phyloP scores from a whole-genome alignment of 176 grass and related monocot species.

The Guadua angustifolia region DNA sequence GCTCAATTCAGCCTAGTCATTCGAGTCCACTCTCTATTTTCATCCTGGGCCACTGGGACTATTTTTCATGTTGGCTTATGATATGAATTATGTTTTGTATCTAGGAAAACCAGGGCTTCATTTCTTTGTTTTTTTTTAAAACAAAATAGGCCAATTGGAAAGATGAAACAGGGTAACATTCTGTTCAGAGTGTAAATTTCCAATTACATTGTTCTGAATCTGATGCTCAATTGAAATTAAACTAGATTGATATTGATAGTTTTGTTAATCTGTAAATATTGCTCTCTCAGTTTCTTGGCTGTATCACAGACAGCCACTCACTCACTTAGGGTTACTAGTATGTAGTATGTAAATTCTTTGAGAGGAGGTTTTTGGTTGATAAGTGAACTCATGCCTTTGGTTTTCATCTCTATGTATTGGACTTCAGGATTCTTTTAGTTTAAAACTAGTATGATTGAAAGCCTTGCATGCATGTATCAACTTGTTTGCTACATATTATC shows the following conservation, averaged over 20 bases:
- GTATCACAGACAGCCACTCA: not conserved
- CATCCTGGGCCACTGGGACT: too few species aligned
- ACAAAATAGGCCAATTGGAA: not conserved
- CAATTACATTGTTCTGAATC: not conserved
- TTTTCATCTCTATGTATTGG: not conserved
- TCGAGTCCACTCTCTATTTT: too few species aligned
- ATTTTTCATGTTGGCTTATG: not conserved
- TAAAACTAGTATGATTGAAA: not conserved
- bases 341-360: not conserved
- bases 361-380: not conserved
- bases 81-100: not conserved
- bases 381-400: not conserved
- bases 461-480: not conserved
- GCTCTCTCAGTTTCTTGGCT: not conserved
- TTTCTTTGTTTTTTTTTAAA: not conserved
- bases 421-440: not conserved
- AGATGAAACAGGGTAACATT: not conserved
- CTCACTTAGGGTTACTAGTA: not conserved
- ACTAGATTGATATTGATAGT: not conserved
- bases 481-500: not conserved
- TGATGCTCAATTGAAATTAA: not conserved
- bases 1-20: too few species aligned
- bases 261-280: not conserved
- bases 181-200: not conserved
- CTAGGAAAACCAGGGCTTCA: not conserved